A percentile compares a stretch with the other conserved stretches of the same genome.
Conservation (phyloP, 805 yeast species). For the Yamadazyma phyllophila region DNA sequence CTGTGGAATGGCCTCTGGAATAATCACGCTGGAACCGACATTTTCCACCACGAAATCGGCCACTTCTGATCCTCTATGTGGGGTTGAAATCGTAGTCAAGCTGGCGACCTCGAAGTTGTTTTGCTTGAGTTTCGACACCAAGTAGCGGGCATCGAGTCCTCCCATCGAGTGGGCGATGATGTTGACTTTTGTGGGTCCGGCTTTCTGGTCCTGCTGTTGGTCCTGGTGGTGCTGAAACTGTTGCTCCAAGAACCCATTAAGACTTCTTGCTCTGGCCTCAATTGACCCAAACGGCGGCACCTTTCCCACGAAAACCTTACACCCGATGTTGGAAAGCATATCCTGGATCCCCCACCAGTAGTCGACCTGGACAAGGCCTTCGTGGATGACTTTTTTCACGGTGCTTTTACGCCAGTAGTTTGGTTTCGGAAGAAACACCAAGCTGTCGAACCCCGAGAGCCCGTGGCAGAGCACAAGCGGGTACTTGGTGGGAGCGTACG, state of each 20-base stretch:
- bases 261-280: slow-evolving; percentile 57
- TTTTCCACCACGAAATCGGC: slow-evolving; percentile 63
- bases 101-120: slow-evolving; percentile 60
- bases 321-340: slow-evolving; percentile 59
- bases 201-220: too few species aligned
- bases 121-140: slow-evolving; percentile 53
- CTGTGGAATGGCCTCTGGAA: slow-evolving; percentile 51
- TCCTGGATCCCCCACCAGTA: slow-evolving; percentile 83
- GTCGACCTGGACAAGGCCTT: slow-evolving; percentile 46
- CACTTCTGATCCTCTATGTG: slow-evolving; percentile 82
- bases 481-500: slow-evolving; percentile 49
- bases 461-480: slow-evolving; percentile 89
- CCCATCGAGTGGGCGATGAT: slow-evolving; percentile 93
- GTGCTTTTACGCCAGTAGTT: slow-evolving; percentile 8
- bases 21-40: slow-evolving; percentile 15
- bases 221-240: slow-evolving; percentile 16
- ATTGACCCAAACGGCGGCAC: slow-evolving; percentile 85
- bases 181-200: slow-evolving; percentile 52
- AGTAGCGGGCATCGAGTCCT: slow-evolving; percentile 78
- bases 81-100: slow-evolving; percentile 82
- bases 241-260: slow-evolving; percentile 50
- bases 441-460: slow-evolving; percentile 71
- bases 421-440: slow-evolving; percentile 22
- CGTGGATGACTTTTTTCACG: slow-evolving; percentile 11
- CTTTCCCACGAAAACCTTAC: slow-evolving; percentile 64